Conservation (phyloP, 2,329 filamentous ascomycete genomes). For the Dactylellina haptotyla region DNA sequence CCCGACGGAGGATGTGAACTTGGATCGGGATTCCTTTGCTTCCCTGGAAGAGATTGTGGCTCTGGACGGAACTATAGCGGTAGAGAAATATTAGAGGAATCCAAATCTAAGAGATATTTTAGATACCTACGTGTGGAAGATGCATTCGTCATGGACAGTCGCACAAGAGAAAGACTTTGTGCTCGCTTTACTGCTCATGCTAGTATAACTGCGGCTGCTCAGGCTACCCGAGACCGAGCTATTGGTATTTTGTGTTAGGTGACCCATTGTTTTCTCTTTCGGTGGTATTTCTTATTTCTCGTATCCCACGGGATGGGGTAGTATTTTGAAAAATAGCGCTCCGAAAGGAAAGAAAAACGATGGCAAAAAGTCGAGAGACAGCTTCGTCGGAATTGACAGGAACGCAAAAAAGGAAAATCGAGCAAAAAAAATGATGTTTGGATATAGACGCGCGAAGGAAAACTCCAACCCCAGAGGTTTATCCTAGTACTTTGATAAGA, state of each 20-base stretch:
- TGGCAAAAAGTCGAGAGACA: too few relatives aligned
- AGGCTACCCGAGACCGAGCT: conserved; percentile 48
- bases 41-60: conserved; percentile 49
- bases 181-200: conserved; percentile 52
- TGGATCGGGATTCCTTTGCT: conserved; percentile 38
- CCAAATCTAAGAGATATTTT: too few relatives aligned
- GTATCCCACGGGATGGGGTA: too few relatives aligned
- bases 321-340: too few relatives aligned
- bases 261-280: conserved; percentile 32
- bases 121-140: conserved; percentile 49
- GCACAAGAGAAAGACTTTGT: conserved; percentile 48
- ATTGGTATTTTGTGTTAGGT: conserved; percentile 53
- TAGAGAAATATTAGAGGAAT: conserved; percentile 4
- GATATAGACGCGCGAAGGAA: neutral
- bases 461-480: conserved; percentile 9
- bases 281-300: conserved; percentile 15
- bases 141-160: conserved; percentile 47
- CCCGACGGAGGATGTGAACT: conserved; percentile 48
- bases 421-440: neutral
- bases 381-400: too few relatives aligned
- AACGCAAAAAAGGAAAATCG: neutral
- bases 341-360: too few relatives aligned
- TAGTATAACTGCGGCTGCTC: conserved; percentile 8
- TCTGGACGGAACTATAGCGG: conserved; percentile 29
- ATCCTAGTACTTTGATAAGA: conserved; percentile 36